Base-by-base conservation (phyloP, 1,139 yeast species). In the Suhomyces bolitotheri region DNA sequence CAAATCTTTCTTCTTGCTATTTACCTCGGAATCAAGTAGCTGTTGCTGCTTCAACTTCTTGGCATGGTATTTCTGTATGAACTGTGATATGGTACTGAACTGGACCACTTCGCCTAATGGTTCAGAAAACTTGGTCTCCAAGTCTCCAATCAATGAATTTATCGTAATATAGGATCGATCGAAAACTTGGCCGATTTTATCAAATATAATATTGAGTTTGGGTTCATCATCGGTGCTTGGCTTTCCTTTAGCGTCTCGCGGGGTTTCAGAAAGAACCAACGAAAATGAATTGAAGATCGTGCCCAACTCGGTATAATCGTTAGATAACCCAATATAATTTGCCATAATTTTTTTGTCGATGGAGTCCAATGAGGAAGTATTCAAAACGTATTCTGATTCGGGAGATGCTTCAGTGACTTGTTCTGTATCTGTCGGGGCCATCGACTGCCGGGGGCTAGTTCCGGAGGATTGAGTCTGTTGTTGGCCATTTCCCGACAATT, bases 91-190 rank as follows among this genome's bases (percentile, higher is more conserved):
- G 5, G 73, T 70, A 0, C 94, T 79, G 59, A 83, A 80, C 50
- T 85, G 88, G 10, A 84, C 89, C 12, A 86, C 77, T 53, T 90
- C 97, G 5, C 86, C 81, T 22, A 90, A 64, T 4, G 95, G 95
- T 53, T 90, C 97, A 25, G 87, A 76, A 47, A 89, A 82, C 36
- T 80, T 78, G 7, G 87, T 76, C 43, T 86, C 81, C 29, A 90
- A 65, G 29, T 79, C 77, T 25, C 79, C 75, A n/a, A 83, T 80
- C 15, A 90, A 66, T 4, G 79, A 70, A 44, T 82, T 85, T 25
- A 88, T 71, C 10, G 85, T 73, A 27, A 82, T 68, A 39, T 79
- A 81, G 22, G 81, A 78, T 28, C 85, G 73, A 53, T 88, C 96
- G 50, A 84, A 81, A 0, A 85, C 81, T 53, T 83, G 88, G 4